These are phyloP conservation scores for Hanseniaspora jakobsenii DNA, from an alignment of 805 yeast genomes.

Conservation along the genomic window DNA sequence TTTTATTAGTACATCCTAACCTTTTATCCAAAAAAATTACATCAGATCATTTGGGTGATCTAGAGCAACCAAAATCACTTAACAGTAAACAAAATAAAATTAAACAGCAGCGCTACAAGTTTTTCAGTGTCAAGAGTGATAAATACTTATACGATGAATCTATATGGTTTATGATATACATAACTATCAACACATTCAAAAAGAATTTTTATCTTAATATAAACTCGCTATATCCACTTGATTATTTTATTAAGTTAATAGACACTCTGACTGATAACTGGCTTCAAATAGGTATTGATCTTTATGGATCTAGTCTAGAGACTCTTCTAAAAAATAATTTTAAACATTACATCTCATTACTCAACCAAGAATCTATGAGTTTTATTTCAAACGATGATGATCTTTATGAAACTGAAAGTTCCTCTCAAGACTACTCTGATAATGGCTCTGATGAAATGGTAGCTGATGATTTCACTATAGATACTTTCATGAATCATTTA, in stretches of 20 bases:
- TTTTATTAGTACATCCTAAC: conserved; percentile 6
- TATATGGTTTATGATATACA: conserved; percentile 9
- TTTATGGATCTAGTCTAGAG: conserved; percentile 12
- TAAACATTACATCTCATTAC: too few species aligned
- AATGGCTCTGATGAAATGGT: neutral
- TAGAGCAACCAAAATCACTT: too few species aligned
- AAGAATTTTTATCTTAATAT: neutral
- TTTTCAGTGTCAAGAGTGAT: too few species aligned
- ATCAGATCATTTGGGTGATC: too few species aligned
- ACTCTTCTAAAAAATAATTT: too few species aligned
- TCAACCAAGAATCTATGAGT: too few species aligned
- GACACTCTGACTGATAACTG: conserved; percentile 9
- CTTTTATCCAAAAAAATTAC: neutral
- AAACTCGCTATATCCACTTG: neutral
- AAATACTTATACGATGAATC: too few species aligned
- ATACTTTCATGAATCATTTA: neutral
- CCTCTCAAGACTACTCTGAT: too few species aligned
- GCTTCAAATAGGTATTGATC: conserved; percentile 13
- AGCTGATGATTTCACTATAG: neutral
- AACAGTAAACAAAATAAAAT: too few species aligned
- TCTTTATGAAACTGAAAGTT: too few species aligned
- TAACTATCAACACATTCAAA: conserved; percentile 3
- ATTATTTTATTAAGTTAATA: neutral
- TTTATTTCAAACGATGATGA: too few species aligned
- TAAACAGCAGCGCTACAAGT: too few species aligned